Base-by-base conservation (phyloP, 2,329 filamentous ascomycete genomes). In the Trichoderma semiorbis region DNA sequence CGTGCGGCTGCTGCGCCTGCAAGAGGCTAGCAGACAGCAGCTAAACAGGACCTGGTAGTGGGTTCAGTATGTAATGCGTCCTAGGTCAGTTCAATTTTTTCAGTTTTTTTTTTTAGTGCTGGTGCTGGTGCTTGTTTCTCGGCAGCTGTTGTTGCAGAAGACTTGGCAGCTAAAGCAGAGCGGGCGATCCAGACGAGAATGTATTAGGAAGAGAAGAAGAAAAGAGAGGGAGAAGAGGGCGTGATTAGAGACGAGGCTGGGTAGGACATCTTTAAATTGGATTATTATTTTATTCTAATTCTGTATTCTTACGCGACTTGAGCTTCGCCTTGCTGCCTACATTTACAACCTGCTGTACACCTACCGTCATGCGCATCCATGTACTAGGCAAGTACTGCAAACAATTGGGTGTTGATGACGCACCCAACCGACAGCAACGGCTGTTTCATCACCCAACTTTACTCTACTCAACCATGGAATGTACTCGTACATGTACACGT, bases 1-100 rank as follows among this genome's bases (percentile, higher is more conserved):
- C 70, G 63, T 72, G 65, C 55, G 43, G 39, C 32, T 70, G 61
- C 36, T 63, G 34, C 39, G 32, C 71, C 61, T 71, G 55, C 61
- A 61, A 70, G 39, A 66, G 50, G 61, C 36, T 65, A 71, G 69
- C 47, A 53, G 53, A 53, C 50, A n/a, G 47, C 47, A 24, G 21
- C 47, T 53, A 53, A 50, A 53, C 47, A 53, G 47, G 47, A 14
- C 47, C 21, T 21, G 16, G 32, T 43, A 36, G 64, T 67, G 64
- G 50, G 32, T 30, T 55, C 34, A 43, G 18, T 21, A n/a, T 43
- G 39, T 43, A n/a, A 43, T 43, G 39, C 36, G 34, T 39, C 14
- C 34, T 39, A 14, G 14, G 39, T 18, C 16, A 21, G 43, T n/a
- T 47, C 30, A 34, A 2, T 24, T 50, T 50, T 53, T 53, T 43